Conservation (phyloP, 257 asterid species). For the Mitragyna speciosa region DNA sequence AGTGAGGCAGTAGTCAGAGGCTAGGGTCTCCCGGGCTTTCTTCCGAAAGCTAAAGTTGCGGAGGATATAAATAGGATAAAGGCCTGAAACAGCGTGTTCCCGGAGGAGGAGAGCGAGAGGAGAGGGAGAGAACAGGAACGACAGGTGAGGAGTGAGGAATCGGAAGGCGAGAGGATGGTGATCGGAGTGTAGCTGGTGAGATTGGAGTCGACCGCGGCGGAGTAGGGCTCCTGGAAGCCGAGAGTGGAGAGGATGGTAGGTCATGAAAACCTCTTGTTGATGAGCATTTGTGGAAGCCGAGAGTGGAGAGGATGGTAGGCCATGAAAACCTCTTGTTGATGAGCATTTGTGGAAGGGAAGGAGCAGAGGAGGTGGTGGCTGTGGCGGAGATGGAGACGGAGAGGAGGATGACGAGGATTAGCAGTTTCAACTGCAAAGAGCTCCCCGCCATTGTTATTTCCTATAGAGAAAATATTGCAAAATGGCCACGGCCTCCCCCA, state of each 20-base stretch:
- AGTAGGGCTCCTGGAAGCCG: slow-evolving; percentile 75
- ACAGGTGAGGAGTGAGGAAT: slow-evolving; percentile 76
- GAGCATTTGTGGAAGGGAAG: slow-evolving; percentile 38
- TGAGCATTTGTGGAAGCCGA: slow-evolving; percentile 65
- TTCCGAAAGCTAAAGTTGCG: slow-evolving; percentile 67
- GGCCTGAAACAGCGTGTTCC: slow-evolving; percentile 82
- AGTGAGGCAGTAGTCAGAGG: slow-evolving; percentile 69
- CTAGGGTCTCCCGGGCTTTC: slow-evolving; percentile 74
- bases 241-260: slow-evolving; percentile 54
- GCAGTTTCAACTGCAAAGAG: slow-evolving; percentile 42
- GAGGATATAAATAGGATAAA: slow-evolving; percentile 59
- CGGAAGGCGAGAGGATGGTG: slow-evolving; percentile 81
- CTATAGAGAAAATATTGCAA: slow-evolving; percentile 9
- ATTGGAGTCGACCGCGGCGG: slow-evolving; percentile 52
- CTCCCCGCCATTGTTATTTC: slow-evolving; percentile 39
- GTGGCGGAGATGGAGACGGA: slow-evolving; percentile 33
- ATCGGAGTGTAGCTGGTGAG: slow-evolving; percentile 63
- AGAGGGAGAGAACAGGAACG: slow-evolving; percentile 51
- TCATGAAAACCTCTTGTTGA: slow-evolving; percentile 32
- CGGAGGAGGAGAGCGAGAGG: too few species aligned
- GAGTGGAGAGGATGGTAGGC: slow-evolving; percentile 49
- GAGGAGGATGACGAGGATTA: slow-evolving; percentile 41
- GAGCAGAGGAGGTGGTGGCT: slow-evolving; percentile 32
- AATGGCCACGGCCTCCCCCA: too few species aligned
- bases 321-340: slow-evolving; percentile 34